A percentile compares a stretch with the other conserved stretches of the same genome.
Conservation (phyloP, 768 basidiomycete species). For the Boletus sensibilis region DNA sequence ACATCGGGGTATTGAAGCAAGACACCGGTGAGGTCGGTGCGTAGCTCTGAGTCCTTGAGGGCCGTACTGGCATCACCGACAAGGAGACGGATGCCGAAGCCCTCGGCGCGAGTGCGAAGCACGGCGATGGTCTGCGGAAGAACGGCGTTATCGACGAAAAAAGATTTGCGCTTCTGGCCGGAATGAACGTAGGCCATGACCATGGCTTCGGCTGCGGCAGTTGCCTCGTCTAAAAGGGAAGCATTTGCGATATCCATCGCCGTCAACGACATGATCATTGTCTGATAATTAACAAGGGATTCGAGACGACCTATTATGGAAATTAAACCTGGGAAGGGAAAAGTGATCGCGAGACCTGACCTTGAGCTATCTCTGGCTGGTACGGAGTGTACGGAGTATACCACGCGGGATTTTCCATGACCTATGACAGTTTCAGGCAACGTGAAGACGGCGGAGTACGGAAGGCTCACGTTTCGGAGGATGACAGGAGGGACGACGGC, state of each 20-base stretch:
- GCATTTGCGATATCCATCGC: conserved; percentile 96
- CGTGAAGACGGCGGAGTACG: not conserved
- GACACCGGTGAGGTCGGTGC: conserved; percentile 75
- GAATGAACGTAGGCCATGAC: conserved; percentile 81
- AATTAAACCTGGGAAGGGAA: conserved; percentile 11
- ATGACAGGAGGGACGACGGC: conserved; percentile 96
- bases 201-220: conserved; percentile 96
- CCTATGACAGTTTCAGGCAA: conserved; percentile 38
- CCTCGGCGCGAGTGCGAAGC: conserved; percentile 85
- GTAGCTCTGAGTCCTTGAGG: conserved; percentile 51
- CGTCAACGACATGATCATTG: conserved; percentile 93
- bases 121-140: conserved; percentile 89
- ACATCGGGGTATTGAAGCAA: conserved; percentile 95
- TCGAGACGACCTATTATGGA: conserved; percentile 77
- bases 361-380: conserved; percentile 98
- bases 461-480: conserved; percentile 71
- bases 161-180: conserved; percentile 72
- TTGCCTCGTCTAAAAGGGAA: conserved; percentile 91
- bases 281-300: conserved; percentile 95
- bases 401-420: conserved; percentile 97
- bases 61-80: conserved; percentile 58
- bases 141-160: conserved; percentile 82
- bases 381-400: conserved; percentile 97
- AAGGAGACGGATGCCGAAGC: conserved; percentile 84
- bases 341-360: conserved; percentile 38